Base-by-base conservation (phyloP, 2,329 filamentous ascomycete species). In the Mycosphaerella arachidis region DNA sequence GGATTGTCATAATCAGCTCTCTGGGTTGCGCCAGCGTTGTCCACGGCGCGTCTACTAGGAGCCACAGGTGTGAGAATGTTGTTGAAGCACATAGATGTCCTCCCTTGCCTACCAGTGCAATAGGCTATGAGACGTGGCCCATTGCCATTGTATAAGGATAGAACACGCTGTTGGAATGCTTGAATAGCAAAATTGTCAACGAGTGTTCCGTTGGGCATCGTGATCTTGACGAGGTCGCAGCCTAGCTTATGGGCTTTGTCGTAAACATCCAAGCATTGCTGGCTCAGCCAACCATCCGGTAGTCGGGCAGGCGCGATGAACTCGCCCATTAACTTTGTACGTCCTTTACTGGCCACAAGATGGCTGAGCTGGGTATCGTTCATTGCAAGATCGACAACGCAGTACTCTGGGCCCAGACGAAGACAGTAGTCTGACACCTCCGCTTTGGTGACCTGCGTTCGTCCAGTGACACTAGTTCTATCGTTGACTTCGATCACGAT, bases 31-130 rank as follows among this genome's bases (percentile, higher is more conserved):
- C 46, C 48, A 35, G 50, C 55, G n/a, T 13, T 10, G 33, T 53
- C 53, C 29, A 46, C 46, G 24, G 13, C 33, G 55, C 57, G 35
- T 33, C 58, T 43, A 53, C 40, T 58, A 30, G 56, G 55, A 13
- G 60, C 50, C 3, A 89, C 86, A 4, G 83, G 82, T 0, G 86
- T 87, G 10, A 91, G 73, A 1, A 86, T 79, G 27, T 80, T 80
- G 65, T 90, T 91, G 72, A 88, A 86, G 62, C 82, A 87, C 29
- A 83, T 82, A 0, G 88, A 91, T 52, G 82, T 80, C 46, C 86
- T 81, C 0, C 88, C 88, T 4, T 84, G 73, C 6, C 77, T 72
- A 0, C 87, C 87, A 0, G 84, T 85, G 65, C 89, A 89, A 54
- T 72, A 73, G 5, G 67, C 70, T 48, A 71, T 71, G 8, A 73